phyloP scores from a whole-genome alignment of 225 moss, liverwort and hornwort species.

The Neckera pumila region DNA sequence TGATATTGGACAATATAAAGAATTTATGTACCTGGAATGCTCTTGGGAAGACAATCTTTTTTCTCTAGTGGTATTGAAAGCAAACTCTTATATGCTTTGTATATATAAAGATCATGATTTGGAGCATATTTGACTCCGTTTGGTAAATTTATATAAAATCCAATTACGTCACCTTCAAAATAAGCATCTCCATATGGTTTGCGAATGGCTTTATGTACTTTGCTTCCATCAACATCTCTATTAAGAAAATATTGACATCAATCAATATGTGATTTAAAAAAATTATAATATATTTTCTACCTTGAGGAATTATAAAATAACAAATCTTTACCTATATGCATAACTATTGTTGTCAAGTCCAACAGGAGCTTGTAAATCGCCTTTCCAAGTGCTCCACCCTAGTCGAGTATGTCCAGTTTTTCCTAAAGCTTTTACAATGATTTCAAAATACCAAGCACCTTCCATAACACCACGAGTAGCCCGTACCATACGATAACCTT shows the following conservation, averaged over 20 bases:
- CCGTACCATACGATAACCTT: slow-evolving; percentile 91
- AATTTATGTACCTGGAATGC: slow-evolving; percentile 38
- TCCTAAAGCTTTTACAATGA: slow-evolving; percentile 50
- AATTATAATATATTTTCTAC: neutral
- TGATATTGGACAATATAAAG: neutral
- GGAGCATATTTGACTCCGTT: slow-evolving; percentile 50
- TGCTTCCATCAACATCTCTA: slow-evolving; percentile 85
- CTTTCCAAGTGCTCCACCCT: slow-evolving; percentile 82
- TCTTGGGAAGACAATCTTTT: slow-evolving; percentile 37
- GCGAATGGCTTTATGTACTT: slow-evolving; percentile 68
- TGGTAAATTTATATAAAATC: slow-evolving; percentile 85
- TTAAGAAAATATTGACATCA: neutral
- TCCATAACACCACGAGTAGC: slow-evolving; percentile 66
- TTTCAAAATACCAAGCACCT: slow-evolving; percentile 94
- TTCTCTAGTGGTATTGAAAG: slow-evolving; percentile 33
- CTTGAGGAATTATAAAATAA: neutral
- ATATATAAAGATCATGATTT: slow-evolving; percentile 19
- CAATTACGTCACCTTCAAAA: slow-evolving; percentile 67
- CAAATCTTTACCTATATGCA: slow-evolving; percentile 24
- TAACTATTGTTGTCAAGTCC: slow-evolving; percentile 87
- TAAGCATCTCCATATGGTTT: slow-evolving; percentile 73
- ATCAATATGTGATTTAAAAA: neutral
- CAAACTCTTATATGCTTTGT: slow-evolving; percentile 9
- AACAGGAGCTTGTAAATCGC: slow-evolving; percentile 86
- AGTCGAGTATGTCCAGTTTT: slow-evolving; percentile 67